Evolutionary conservation across 495 filamentous ascomycete genomes (phyloP), one percentile per base, ranked within the genome.

Genomic region (Hyaloscypha variabilis): DNA sequence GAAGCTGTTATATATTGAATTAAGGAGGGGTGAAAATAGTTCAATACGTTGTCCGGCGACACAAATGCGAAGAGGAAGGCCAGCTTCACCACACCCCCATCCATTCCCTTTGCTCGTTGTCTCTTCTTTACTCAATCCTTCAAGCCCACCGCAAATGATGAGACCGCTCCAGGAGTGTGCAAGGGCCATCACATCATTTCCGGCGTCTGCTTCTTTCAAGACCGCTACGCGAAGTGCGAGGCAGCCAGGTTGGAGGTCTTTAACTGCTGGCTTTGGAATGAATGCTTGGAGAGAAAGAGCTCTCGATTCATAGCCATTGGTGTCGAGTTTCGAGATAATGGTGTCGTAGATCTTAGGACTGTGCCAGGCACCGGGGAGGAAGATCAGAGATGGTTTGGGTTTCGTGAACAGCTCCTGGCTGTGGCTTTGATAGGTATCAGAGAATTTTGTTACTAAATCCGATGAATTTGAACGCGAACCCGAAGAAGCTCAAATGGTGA

Each of bases 321-420:
- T 25, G 54, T 58, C n/a, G 26, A 80, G 73, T 6, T 63, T 36
- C 13, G 62, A 21, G n/a, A 71, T 64, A 0, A 78, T 63, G 29
- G 54, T 28, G 52, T 63, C 34, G 55, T 67, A 77, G 61, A 66
- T 72, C 1, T 67, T 31, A 8, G 75, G 74, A 34, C 28, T 68
- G 65, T 77, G 76, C 76, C 76, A 80, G 1, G 74, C 75, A 10
- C 75, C 77, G 17, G 73, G 77, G 39, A 78, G 62, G 54, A 76
- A 71, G 39, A 76, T 62, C 42, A 79, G 25, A 13, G 19, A 28
- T 63, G 60, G 60, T 50, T 60, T 60, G 31, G 51, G 2, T 23
- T 25, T 54, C 2, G 8, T 34, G 31, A 34, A 13, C 31, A n/a
- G n/a, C n/a, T n/a, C n/a, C n/a, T n/a, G n/a, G n/a, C n/a, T n/a